Evolutionary conservation across 768 basidiomycete species (phyloP), one percentile per base, ranked within the genome.

Genomic region (Auricularia sp.): DNA sequence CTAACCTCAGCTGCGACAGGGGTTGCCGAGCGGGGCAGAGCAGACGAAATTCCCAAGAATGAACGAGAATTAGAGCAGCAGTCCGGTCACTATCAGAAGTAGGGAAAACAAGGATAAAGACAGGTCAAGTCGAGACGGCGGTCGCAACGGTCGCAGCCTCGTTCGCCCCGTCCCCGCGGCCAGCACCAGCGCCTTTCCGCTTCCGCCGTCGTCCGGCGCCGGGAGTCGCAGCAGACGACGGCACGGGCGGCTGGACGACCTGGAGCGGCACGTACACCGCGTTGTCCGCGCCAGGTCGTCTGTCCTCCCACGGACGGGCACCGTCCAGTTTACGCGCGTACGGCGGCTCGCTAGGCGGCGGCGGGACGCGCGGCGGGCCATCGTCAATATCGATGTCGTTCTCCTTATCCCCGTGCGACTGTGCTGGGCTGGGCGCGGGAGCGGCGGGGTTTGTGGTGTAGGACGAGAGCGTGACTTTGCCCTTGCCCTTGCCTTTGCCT

Each of bases 391-490:
- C 78, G 3, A 74, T 75, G 43, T 74, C 74, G 3, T 68, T 67
- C 5, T 75, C 71, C 42, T 23, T 29, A 16, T 16, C 36, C 29
- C 2, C 29, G 29, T 3, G 29, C 3, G 61, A 77, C 72, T 1
- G 65, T 71, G 33, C 44, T n/a, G 74, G 68, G 0, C 78, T 79
- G 0, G 74, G 69, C 1, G 77, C 74, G 18, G 77, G 74, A 5
- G 67, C 58, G 3, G 72, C 66, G 6, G 79, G 75, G 1, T 71
- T 71, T 35, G 67, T 64, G 4, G 74, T 78, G 68, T 81, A 86
- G 0, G 86, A 83, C 2, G 84, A 79, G 4, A 88, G 76, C 1
- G 74, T 79, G 29, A 84, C 79, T 64, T 76, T 80, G 59, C 81
- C 81, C 29, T 29, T 29, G 34, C 11, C 53, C 1, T 18, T 8